phyloP scores from a whole-genome alignment of 345 rosid genomes.

The Salix exigua region DNA sequence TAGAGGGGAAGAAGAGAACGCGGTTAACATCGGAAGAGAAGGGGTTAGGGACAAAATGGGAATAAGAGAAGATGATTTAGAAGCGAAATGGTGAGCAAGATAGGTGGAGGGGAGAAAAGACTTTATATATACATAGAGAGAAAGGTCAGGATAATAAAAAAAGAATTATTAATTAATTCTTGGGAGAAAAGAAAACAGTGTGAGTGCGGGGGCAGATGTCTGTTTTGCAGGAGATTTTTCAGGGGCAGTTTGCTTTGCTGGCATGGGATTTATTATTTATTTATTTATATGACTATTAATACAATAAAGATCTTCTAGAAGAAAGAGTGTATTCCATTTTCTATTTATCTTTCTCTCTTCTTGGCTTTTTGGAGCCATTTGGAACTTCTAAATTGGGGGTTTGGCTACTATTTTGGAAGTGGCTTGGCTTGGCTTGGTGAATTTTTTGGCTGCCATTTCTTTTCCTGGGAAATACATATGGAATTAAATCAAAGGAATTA shows the following conservation, averaged over 20 bases:
- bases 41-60: background rate
- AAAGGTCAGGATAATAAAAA: background rate
- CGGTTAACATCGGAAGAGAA: background rate
- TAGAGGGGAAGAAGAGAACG: background rate
- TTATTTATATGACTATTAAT: background rate
- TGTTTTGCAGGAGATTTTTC: background rate
- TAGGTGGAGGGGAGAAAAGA: slow-evolving; percentile 2
- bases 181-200: background rate
- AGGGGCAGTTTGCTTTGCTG: background rate
- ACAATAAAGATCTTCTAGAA: background rate
- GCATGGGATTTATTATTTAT: too few species aligned
- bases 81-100: background rate
- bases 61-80: background rate
- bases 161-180: background rate
- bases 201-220: background rate
- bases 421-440: too few species aligned
- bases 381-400: too few species aligned
- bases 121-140: background rate
- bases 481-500: too few species aligned
- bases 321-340: background rate
- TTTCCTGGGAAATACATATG: too few species aligned
- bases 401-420: too few species aligned
- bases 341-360: background rate
- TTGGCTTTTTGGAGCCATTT: background rate
- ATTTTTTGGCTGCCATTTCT: too few species aligned